These are phyloP conservation scores for Stagonosporopsis cucurbitacearum DNA, from an alignment of 2,329 filamentous ascomycete genomes.

Conservation along the genomic window DNA sequence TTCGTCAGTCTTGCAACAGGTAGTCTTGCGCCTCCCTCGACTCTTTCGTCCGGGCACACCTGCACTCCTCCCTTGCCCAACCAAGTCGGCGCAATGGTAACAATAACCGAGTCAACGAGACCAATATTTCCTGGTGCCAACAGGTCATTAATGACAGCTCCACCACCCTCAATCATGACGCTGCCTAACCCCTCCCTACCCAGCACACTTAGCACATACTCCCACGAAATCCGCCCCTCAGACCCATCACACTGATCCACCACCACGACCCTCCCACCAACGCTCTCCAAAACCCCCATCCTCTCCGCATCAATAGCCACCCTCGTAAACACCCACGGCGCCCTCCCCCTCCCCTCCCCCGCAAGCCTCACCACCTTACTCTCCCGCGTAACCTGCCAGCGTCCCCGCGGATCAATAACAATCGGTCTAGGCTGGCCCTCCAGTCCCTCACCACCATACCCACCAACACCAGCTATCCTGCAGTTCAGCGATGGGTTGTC, in stretches of 20 bases:
- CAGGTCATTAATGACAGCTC: constrained; percentile 79
- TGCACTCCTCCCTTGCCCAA: constrained; percentile 83
- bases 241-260: neutral
- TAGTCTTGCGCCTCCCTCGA: constrained; percentile 55
- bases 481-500: constrained; percentile 89
- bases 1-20: constrained; percentile 70
- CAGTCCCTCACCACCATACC: constrained; percentile 60
- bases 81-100: constrained; percentile 90
- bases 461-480: constrained; percentile 68
- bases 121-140: constrained; percentile 66
- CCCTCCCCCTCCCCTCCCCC: constrained; percentile 69
- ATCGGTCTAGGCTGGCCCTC: constrained; percentile 78
- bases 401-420: constrained; percentile 77
- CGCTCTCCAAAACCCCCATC: constrained; percentile 42
- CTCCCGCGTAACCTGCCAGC: constrained; percentile 69
- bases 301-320: constrained; percentile 20
- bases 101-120: constrained; percentile 78
- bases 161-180: constrained; percentile 93
- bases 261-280: constrained; percentile 37
- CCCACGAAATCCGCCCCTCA: constrained; percentile 58
- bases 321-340: constrained; percentile 70
- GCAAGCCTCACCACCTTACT: constrained; percentile 73
- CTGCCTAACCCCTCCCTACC: constrained; percentile 69
- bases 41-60: constrained; percentile 71
- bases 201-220: constrained; percentile 66